These are phyloP conservation scores for Haplosporangium sp. DNA, from an alignment of 371 early-diverging fungal genomes.

Conservation along the genomic window DNA sequence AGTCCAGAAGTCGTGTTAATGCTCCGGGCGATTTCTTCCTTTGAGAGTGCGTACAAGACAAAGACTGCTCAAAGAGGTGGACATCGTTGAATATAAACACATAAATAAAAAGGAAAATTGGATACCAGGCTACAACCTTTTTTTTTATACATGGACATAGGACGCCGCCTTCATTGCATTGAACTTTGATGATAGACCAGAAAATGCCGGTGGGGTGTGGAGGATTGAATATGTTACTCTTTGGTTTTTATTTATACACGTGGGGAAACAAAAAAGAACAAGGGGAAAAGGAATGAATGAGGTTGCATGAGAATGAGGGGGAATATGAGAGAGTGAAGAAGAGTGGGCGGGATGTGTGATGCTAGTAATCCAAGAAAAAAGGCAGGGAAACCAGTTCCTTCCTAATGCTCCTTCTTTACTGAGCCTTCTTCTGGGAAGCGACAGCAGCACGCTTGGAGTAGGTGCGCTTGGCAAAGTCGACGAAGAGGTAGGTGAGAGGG, in stretches of 20 bases:
- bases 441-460: conserved; percentile 59
- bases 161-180: neutral
- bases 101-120: neutral
- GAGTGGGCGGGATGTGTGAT: neutral
- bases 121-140: no score
- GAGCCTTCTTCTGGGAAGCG: conserved; percentile 59
- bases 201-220: no score
- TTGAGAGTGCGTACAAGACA: conserved; percentile 76
- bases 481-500: conserved; percentile 83
- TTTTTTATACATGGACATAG: neutral
- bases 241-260: conserved; percentile 4
- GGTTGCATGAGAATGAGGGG: neutral
- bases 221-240: no score
- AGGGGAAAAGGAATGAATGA: neutral
- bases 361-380: neutral
- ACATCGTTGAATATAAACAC: conserved; percentile 56
- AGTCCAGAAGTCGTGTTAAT: conserved; percentile 76
- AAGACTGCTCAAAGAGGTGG: conserved; percentile 70
- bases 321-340: neutral
- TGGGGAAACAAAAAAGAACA: conserved; percentile 1
- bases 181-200: neutral
- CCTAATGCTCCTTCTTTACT: conserved; percentile 49
- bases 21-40: conserved; percentile 72
- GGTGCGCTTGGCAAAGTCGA: conserved; percentile 78
- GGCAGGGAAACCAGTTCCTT: neutral